Percentiles rank a stretch among this genome's conserved stretches.
Conservation (phyloP, 2,329 filamentous ascomycete genomes). For the Pseudogymnoascus sp. region DNA sequence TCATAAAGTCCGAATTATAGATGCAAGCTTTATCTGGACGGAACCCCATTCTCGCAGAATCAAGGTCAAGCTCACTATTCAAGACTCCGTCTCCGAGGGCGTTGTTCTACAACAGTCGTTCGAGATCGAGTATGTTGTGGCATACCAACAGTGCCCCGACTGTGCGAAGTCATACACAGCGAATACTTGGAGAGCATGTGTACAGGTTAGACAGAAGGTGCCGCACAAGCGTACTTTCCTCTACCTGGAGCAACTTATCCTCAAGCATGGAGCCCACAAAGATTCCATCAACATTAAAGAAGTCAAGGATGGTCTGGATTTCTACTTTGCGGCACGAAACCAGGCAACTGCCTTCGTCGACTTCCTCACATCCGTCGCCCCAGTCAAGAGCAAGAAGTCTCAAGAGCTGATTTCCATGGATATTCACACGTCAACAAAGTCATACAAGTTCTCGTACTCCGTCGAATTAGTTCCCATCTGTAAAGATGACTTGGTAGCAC, state of each 20-base stretch:
- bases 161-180: conserved; percentile 94
- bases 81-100: conserved; percentile 58
- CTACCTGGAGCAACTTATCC: conserved; percentile 84
- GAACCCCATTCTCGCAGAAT: conserved; percentile 91
- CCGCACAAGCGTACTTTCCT: conserved; percentile 85
- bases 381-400: conserved; percentile 74
- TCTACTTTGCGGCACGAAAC: conserved; percentile 85
- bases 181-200: conserved; percentile 88
- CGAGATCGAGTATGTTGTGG: conserved; percentile 87
- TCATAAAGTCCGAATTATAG: conserved; percentile 86
- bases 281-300: conserved; percentile 99
- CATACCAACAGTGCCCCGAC: conserved; percentile 89
- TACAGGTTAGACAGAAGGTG: conserved; percentile 95
- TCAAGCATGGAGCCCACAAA: conserved; percentile 85
- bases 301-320: conserved; percentile 90
- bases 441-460: conserved; percentile 92
- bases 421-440: conserved; percentile 80
- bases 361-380: conserved; percentile 76
- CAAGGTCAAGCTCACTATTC: conserved; percentile 92
- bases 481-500: conserved; percentile 92
- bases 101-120: conserved; percentile 83
- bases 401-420: conserved; percentile 92
- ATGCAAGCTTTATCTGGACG: conserved; percentile 96
- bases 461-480: conserved; percentile 88
- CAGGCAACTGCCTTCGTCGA: conserved; percentile 90